Conservation (phyloP, 2,329 filamentous ascomycete species). For the Aspergillus proliferans region DNA sequence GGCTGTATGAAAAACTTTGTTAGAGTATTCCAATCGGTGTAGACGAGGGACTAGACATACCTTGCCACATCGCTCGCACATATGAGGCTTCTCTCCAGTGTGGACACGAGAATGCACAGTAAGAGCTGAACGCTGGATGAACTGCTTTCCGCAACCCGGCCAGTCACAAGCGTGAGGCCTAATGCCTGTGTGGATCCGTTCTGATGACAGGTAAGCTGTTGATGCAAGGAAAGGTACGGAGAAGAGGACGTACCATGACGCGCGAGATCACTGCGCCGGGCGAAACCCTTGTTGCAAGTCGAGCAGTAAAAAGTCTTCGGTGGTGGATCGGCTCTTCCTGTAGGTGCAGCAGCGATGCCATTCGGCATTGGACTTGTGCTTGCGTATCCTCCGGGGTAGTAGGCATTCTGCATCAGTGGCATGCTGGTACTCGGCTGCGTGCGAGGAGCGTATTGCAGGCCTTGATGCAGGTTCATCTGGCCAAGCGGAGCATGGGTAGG, state of each 20-base stretch:
- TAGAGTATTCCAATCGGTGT: background rate
- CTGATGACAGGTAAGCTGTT: slow-evolving; percentile 41
- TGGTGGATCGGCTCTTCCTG: slow-evolving; percentile 43
- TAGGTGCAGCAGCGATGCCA: slow-evolving; percentile 28
- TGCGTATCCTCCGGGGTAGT: slow-evolving; percentile 45
- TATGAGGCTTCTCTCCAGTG: slow-evolving; percentile 96
- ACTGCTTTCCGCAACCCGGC: slow-evolving; percentile 84
- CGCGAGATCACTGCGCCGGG: slow-evolving; percentile 84
- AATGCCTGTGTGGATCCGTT: slow-evolving; percentile 89
- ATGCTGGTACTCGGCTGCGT: slow-evolving; percentile 47
- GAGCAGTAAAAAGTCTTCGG: slow-evolving; percentile 81
- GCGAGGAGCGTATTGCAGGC: slow-evolving; percentile 50
- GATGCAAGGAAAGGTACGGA: background rate
- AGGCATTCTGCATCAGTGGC: slow-evolving; percentile 51
- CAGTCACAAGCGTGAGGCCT: slow-evolving; percentile 90
- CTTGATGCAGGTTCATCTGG: slow-evolving; percentile 47
- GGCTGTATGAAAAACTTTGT: slow-evolving; percentile 53
- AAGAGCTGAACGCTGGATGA: slow-evolving; percentile 91
- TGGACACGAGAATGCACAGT: slow-evolving; percentile 95
- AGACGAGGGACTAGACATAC: slow-evolving; percentile 44
- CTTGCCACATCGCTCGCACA: slow-evolving; percentile 95
- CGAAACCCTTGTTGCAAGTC: slow-evolving; percentile 86
- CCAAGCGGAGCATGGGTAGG: slow-evolving; percentile 50
- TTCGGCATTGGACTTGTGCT: slow-evolving; percentile 42
- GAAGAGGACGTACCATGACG: slow-evolving; percentile 70